Conservation (phyloP, 495 filamentous ascomycete genomes). For the Neurospora sp. region DNA sequence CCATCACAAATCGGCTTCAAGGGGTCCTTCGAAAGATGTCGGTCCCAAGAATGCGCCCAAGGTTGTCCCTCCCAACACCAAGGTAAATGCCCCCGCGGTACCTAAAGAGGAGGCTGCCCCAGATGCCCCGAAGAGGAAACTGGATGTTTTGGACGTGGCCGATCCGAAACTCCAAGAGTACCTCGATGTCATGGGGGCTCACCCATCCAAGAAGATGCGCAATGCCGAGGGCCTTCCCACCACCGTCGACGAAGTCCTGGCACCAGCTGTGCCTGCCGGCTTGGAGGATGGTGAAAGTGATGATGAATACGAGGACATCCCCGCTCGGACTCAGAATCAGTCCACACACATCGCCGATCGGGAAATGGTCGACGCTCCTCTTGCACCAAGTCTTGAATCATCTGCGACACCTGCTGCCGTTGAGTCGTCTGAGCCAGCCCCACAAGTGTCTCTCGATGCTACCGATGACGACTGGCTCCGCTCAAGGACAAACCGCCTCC, state of each 20-base stretch:
- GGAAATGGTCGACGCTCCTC: conserved; percentile 3
- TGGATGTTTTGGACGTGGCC: conserved; percentile 37
- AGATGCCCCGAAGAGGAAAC: conserved; percentile 40
- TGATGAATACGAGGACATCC: conserved; percentile 55
- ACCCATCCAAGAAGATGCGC: conserved; percentile 19
- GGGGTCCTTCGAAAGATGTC: conserved; percentile 2
- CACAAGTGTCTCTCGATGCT: conserved; percentile 21
- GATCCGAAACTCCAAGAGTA: conserved; percentile 82
- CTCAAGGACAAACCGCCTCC: conserved; percentile 78
- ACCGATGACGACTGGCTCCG: conserved; percentile 90
- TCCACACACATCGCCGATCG: conserved; percentile 19
- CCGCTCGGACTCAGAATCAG: conserved; percentile 24
- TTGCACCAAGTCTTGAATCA: not conserved
- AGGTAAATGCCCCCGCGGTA: conserved; percentile 6
- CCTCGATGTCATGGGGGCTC: conserved; percentile 60
- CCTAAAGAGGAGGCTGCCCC: conserved; percentile 8
- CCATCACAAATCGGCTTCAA: conserved; percentile 4
- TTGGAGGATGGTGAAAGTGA: conserved; percentile 46
- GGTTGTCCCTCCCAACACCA: conserved; percentile 1
- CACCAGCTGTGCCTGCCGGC: conserved; percentile 35
- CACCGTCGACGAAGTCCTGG: not conserved
- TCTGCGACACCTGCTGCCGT: conserved; percentile 5
- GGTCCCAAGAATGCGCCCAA: conserved; percentile 1
- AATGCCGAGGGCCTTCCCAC: conserved; percentile 13
- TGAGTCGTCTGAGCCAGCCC: conserved; percentile 4